Evolutionary conservation across 1,284 basidiomycete genomes (phyloP), one percentile per base, ranked within the genome.

Genomic region (Puccinia hordei): DNA sequence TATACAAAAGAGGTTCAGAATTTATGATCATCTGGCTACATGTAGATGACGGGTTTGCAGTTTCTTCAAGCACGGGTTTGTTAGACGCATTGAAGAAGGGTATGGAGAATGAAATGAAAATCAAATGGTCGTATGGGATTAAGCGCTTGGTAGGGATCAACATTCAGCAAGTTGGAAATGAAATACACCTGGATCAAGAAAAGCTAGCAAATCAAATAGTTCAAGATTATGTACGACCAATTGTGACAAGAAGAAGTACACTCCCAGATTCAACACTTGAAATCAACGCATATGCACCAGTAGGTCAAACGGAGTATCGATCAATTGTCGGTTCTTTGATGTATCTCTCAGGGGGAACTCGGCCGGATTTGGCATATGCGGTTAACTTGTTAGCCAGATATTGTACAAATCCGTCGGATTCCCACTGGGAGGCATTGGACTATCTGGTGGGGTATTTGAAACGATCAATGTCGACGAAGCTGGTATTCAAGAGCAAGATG

Each of bases 11-110:
- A 33, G 41, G 46, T 24, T 59, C 1, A 3, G 44, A 63, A 1
- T 38, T 65, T 49, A 35, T 63, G 2, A 46, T 76, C 19, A 35
- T 76, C 13, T 76, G 73, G 73, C 15, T 76, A 44, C 73, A 76
- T 51, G 73, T 76, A 0, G 59, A 76, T 33, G 44, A 72, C 49
- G 69, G 69, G 1, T 10, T 53, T 1, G 30, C 33, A 17, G 22
- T 53, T 15, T 22, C 69, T 2, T 49, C 24, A 6, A 17, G 15
- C 17, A 6, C 3, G 2, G 24, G 17, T 10, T 30, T 46, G 27
- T 5, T 72, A 17, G 13, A 5, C 5, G 15, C 10, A 1, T 33
- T 53, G n/a, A 22, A 53, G 3, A 15, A 6, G 2, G 33, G 1
- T 5, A 44, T 72, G 30, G 2, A 15, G 10, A 53, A 3, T 1